Conservation (phyloP, 2,329 filamentous ascomycete species). For the Scytalidium sp. region DNA sequence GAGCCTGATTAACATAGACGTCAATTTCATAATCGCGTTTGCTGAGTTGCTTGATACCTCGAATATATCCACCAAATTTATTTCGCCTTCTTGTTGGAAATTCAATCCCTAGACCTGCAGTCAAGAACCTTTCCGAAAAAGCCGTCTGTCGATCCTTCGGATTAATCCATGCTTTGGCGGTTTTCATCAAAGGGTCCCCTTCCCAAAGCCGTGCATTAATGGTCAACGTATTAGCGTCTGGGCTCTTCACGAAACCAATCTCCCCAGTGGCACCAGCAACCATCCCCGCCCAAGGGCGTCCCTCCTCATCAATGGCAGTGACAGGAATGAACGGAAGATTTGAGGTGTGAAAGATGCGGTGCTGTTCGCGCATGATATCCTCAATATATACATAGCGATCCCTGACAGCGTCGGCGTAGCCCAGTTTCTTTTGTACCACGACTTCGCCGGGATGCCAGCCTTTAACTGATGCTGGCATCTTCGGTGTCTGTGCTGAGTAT, state of each 20-base stretch:
- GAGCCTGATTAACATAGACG: background rate
- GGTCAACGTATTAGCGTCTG: slow-evolving; percentile 1
- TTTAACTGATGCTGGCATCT: slow-evolving; percentile 8
- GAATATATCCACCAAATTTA: slow-evolving; percentile 16
- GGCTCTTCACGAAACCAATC: slow-evolving; percentile 15
- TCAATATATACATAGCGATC: slow-evolving; percentile 10
- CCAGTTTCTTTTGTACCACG: slow-evolving; percentile 13
- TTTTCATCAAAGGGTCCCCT: slow-evolving; percentile 2
- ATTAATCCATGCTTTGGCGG: background rate
- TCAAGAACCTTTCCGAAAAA: slow-evolving; percentile 7
- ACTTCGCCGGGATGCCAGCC: slow-evolving; percentile 20
- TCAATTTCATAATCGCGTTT: background rate
- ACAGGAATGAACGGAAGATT: slow-evolving; percentile 17
- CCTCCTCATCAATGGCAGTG: slow-evolving; percentile 14
- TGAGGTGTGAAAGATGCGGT: slow-evolving; percentile 18
- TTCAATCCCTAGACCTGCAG: slow-evolving; percentile 17
- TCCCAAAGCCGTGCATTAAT: slow-evolving; percentile 1
- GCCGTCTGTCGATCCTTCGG: background rate
- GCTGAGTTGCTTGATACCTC: background rate
- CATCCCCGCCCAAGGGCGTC: slow-evolving; percentile 17
- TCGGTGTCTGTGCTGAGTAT: too few relatives aligned
- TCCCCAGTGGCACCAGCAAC: slow-evolving; percentile 13
- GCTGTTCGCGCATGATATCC: slow-evolving; percentile 15
- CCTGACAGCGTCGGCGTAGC: slow-evolving; percentile 14
- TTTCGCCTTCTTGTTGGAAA: slow-evolving; percentile 18